Evolutionary conservation across 148 eudicot genomes (phyloP), one percentile per base, ranked within the genome.

Genomic region (Vaccinium vitisidaea): DNA sequence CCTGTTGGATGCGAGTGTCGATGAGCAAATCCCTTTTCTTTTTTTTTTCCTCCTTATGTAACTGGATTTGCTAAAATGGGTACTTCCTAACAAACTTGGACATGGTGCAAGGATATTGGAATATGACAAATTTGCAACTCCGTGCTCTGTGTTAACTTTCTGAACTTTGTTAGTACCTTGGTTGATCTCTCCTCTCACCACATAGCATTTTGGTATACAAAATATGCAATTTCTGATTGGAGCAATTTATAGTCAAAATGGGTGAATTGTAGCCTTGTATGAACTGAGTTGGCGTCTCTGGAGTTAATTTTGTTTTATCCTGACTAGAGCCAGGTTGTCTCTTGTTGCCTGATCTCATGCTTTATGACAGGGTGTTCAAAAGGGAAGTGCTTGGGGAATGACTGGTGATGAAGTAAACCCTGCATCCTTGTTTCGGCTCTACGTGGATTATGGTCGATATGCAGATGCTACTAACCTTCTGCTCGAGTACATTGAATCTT

Each of bases 401-500:
- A 84, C 92, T 83, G 99, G 99, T 73, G 91, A 85, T 86, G 99
- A 95, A 86, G 93, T 93, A 52, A 88, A 85, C 87, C 92, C 99
- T 79, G 95, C 99, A 74, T 90, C 98, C 80, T 91, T 97, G 86
- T 92, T 97, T 77, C 89, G 93, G 77, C 87, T 97, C 79, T 97
- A 93, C 88, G 95, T 95, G 86, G 92, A 95, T 87, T 94, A 97
- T 86, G 95, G 96, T 48, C 93, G 98, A 82, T 94, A 87, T 87
- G 86, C 92, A 27, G 99, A 95, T 87, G 99, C 99, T 80, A 92
- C 93, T 54, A 95, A 93, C 86, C 89, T 97, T n/a, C 86, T 97
- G 86, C 85, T 97, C 50, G 94, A 93, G 70, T 94, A 91, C 86
- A 86, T 91, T 39, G 98, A 92, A 86, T 91, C 89, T 43, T 91